phyloP scores from a whole-genome alignment of 352 stramenopile species.

The Phytophthora pinifolia region DNA sequence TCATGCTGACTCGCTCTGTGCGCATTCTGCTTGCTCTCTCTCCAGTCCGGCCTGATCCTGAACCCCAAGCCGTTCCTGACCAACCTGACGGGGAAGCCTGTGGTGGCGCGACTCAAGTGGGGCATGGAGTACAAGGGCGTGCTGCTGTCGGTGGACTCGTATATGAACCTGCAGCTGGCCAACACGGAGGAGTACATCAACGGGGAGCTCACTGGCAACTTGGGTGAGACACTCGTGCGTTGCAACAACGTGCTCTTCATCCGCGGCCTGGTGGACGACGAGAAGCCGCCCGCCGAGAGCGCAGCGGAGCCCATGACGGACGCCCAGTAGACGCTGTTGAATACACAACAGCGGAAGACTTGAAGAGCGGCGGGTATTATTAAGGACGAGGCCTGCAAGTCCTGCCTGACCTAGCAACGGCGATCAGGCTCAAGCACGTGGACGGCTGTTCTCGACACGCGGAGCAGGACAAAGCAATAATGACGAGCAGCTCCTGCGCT shows the following conservation, averaged over 20 bases:
- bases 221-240: conserved; percentile 98
- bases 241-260: conserved; percentile 99
- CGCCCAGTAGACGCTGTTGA: conserved; percentile 16
- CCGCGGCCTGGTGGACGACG: conserved; percentile 76
- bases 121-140: conserved; percentile 99
- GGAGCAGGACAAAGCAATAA: conserved; percentile 7
- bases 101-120: conserved; percentile 99
- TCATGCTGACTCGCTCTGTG: conserved; percentile 10
- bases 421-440: conserved; percentile 6
- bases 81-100: conserved; percentile 93
- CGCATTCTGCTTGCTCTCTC: conserved; percentile 13
- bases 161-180: conserved; percentile 99
- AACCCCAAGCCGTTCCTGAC: conserved; percentile 97
- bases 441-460: background rate
- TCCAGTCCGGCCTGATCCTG: conserved; percentile 86
- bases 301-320: conserved; percentile 47
- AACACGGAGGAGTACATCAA: conserved; percentile 98
- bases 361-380: conserved; percentile 17
- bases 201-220: conserved; percentile 94
- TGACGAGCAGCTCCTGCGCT: conserved; percentile 2
- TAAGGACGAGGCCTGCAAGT: conserved; percentile 1
- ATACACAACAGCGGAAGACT: background rate
- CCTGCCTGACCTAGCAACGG: background rate
- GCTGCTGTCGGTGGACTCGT: conserved; percentile 95
- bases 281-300: conserved; percentile 56